These are phyloP conservation scores for Niebla homalea DNA, from an alignment of 495 filamentous ascomycete species.

Conservation along the genomic window DNA sequence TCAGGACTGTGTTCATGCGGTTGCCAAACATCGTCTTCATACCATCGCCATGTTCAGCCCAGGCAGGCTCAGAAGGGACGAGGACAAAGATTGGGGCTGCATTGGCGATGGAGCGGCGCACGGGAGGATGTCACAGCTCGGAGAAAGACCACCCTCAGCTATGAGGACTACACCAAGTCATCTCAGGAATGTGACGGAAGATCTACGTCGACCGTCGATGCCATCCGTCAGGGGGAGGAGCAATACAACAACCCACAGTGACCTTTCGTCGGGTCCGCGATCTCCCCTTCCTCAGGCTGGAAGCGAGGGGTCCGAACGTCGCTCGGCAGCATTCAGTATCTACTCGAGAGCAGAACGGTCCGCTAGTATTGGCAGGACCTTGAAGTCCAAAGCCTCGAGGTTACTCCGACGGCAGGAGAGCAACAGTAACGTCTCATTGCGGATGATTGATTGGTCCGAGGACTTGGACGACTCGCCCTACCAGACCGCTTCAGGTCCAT, in stretches of 20 bases:
- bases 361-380: slow-evolving; percentile 30
- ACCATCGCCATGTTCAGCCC: background rate
- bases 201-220: slow-evolving; percentile 5
- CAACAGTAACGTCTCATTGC: slow-evolving; percentile 35
- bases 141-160: slow-evolving; percentile 6
- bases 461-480: slow-evolving; percentile 24
- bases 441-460: slow-evolving; percentile 25
- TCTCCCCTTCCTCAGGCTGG: background rate
- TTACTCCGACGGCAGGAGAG: slow-evolving; percentile 40
- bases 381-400: slow-evolving; percentile 36
- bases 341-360: slow-evolving; percentile 7
- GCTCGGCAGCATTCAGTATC: slow-evolving; percentile 7
- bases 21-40: background rate
- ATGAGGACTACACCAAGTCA: slow-evolving; percentile 3
- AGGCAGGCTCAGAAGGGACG: background rate
- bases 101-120: background rate
- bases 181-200: slow-evolving; percentile 12
- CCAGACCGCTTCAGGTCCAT: background rate
- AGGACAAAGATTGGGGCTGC: background rate
- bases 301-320: background rate
- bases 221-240: slow-evolving; percentile 9
- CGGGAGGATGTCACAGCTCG: background rate
- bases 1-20: background rate
- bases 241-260: slow-evolving; percentile 7
- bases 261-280: background rate